Conservation (phyloP, 23 red algal genomes). For the Gracilaria gracilis region DNA sequence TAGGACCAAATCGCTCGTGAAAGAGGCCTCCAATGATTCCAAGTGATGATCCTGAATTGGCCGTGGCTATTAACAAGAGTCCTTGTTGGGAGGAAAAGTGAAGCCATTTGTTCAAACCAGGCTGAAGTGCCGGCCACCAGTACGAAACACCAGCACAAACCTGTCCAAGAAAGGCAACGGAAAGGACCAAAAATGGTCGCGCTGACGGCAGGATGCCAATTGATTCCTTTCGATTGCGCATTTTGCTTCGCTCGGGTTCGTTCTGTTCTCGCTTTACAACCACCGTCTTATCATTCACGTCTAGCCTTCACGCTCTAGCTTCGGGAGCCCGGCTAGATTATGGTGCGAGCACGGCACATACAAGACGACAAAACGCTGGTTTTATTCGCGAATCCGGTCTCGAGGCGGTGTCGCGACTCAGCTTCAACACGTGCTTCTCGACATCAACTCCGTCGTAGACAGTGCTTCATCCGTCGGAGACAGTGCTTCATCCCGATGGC, state of each 20-base stretch:
- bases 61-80: conserved; percentile 25
- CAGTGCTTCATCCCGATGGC: no score
- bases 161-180: conserved; percentile 42
- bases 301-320: no score
- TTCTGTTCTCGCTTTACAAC: no score
- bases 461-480: no score
- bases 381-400: no score
- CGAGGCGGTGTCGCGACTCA: no score
- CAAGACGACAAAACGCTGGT: no score
- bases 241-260: not conserved
- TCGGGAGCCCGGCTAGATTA: no score
- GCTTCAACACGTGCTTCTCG: no score
- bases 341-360: no score
- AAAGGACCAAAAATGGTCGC: conserved; percentile 46
- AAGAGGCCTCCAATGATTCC: conserved; percentile 57
- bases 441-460: no score
- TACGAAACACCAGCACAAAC: conserved; percentile 43
- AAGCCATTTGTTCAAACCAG: conserved; percentile 57
- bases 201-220: not conserved
- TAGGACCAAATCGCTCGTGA: conserved; percentile 43
- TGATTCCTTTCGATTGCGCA: conserved; percentile 1
- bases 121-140: conserved; percentile 61
- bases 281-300: no score
- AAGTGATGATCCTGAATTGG: conserved; percentile 61
- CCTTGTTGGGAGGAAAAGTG: conserved; percentile 21